Evolutionary conservation across 2,329 filamentous ascomycete species (phyloP), one percentile per base, ranked within the genome.

Genomic region (Cladorrhinum sp.): DNA sequence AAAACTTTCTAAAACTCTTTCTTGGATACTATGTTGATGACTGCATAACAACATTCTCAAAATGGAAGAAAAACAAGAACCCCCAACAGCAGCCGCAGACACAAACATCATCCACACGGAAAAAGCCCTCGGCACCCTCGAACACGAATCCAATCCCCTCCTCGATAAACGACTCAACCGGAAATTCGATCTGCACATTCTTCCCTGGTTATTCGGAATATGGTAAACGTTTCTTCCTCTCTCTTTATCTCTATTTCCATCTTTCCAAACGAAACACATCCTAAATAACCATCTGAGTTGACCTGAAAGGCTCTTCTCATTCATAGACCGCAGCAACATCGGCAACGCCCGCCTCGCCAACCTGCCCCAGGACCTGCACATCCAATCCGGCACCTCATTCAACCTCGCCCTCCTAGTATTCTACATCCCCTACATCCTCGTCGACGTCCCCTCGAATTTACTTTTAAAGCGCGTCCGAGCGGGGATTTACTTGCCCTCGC

Each of bases 351-450:
- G 81, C 70, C 80, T 84, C 59, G 71, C 69, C 56, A 70, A 70
- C 29, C 65, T 74, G 32, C 65, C 69, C 51, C 55, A 78, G 50
- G 64, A 68, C 52, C 59, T 70, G 32, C 62, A 79, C 27, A 83
- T 90, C 77, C 79, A 78, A 1, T 74, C 79, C 13, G 71, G 69
- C 41, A 79, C 79, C 16, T 76, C 84, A 68, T 90, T 88, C 72
- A 89, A 89, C 70, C 74, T 83, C 3, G 77, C 81, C 10, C 77
- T 85, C 7, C 68, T 72, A 9, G 79, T 90, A 60, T 90, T 91
- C 75, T 91, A 90, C 75, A 79, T 90, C 38, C 86, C 85, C 1
- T 91, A 91, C 69, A 77, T 86, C 1, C 75, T 88, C 13, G 87
- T 87, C 62, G 86, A 89, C 67, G 80, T 82, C 0, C 70, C 86